Evolutionary conservation across 2,329 filamentous ascomycete genomes (phyloP).

Genomic region (Periglandula ipomoeae): DNA sequence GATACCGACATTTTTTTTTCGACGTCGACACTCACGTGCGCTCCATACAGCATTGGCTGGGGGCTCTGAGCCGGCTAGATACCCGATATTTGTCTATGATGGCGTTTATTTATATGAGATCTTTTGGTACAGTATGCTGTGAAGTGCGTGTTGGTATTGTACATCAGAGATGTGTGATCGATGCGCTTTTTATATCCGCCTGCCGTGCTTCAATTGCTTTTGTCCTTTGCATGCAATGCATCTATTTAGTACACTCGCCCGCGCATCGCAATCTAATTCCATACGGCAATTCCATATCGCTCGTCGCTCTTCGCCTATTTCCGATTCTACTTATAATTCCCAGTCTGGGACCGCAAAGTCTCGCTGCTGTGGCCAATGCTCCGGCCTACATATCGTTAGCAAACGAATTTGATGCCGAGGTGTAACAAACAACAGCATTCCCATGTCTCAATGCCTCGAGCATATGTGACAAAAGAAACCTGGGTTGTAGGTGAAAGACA

Average conservation of each 20-base stretch:
- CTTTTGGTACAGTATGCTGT: not conserved
- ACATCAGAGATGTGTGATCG: not conserved
- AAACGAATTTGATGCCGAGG: not conserved
- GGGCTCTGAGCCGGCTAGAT: not conserved
- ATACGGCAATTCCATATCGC: not conserved
- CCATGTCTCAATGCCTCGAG: not conserved
- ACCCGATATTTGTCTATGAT: no score
- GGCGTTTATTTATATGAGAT: no score
- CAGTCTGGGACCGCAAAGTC: slow-evolving; percentile 33
- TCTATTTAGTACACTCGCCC: not conserved
- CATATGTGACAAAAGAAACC: not conserved
- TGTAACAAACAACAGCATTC: not conserved
- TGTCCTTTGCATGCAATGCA: no score
- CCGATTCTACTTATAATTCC: slow-evolving; percentile 22
- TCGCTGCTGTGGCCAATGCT: slow-evolving; percentile 31
- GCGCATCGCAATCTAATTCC: not conserved
- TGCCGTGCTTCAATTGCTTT: no score
- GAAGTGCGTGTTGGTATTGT: not conserved
- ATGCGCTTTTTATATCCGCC: not conserved
- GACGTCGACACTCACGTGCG: not conserved
- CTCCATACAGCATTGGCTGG: not conserved
- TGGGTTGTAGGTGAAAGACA: not conserved
- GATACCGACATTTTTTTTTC: not conserved
- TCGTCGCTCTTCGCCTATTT: no score
- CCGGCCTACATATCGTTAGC: slow-evolving; percentile 20